Conservation (phyloP, 192 early-diverging fungal genomes). For the Linnemannia exigua region DNA sequence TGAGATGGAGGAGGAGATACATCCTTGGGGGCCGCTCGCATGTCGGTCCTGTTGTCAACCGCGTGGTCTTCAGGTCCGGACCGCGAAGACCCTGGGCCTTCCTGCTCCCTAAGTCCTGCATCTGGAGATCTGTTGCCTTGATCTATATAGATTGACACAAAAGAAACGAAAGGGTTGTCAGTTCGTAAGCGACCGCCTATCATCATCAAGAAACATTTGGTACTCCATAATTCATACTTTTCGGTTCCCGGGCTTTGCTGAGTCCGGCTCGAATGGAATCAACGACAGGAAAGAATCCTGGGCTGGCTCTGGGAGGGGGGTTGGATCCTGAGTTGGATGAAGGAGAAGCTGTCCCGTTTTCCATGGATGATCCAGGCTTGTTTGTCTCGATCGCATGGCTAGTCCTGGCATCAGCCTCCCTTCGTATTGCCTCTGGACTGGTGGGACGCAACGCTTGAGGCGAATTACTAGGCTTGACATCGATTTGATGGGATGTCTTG, state of each 20-base stretch:
- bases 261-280: constrained; percentile 27
- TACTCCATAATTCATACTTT: background rate
- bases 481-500: constrained; percentile 25
- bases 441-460: constrained; percentile 8
- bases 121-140: constrained; percentile 30
- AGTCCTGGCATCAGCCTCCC: constrained; percentile 19
- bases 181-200: too few relatives aligned
- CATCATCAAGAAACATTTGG: background rate
- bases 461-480: background rate
- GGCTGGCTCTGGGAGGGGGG: constrained; percentile 18
- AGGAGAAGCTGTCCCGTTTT: constrained; percentile 5
- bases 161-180: background rate
- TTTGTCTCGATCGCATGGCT: constrained; percentile 30
- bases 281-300: constrained; percentile 47
- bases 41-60: constrained; percentile 3
- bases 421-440: constrained; percentile 28
- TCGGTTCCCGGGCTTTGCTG: constrained; percentile 15
- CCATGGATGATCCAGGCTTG: constrained; percentile 9
- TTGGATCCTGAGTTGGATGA: constrained; percentile 6
- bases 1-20: constrained; percentile 19
- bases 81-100: constrained; percentile 11
- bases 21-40: constrained; percentile 16
- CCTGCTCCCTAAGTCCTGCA: background rate
- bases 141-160: background rate
- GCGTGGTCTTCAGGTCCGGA: constrained; percentile 27